Evolutionary conservation across 352 stramenopile species (phyloP).

Genomic region (Globisporangium nodosum): DNA sequence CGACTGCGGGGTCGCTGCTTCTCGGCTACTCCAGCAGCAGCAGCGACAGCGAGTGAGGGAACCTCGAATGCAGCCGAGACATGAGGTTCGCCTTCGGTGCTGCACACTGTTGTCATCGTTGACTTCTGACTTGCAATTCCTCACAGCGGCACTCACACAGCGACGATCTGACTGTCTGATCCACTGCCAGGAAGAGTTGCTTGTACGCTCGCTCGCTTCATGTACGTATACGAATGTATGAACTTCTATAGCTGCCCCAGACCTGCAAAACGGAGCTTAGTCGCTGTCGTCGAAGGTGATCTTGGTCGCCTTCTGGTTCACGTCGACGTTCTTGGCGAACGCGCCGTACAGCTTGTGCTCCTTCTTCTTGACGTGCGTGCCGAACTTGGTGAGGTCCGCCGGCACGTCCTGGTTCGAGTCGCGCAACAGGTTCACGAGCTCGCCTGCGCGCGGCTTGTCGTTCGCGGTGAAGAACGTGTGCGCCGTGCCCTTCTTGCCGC

Average conservation of each 20-base stretch:
- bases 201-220: background rate
- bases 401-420: constrained; percentile 93
- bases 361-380: constrained; percentile 99
- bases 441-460: constrained; percentile 95
- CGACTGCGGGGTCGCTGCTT: constrained; percentile 15
- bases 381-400: constrained; percentile 95
- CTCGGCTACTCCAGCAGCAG: constrained; percentile 60
- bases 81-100: background rate
- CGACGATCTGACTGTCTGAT: too few relatives aligned
- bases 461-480: constrained; percentile 98
- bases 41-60: constrained; percentile 11
- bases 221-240: background rate
- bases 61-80: too few relatives aligned
- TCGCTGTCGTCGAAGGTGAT: constrained; percentile 93
- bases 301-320: constrained; percentile 96
- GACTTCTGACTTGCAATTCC: too few relatives aligned
- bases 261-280: constrained; percentile 13
- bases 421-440: constrained; percentile 95
- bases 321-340: constrained; percentile 92
- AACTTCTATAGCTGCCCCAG: background rate
- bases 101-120: background rate
- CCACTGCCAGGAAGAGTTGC: too few relatives aligned
- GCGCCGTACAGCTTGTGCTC: constrained; percentile 99
- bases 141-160: too few relatives aligned
- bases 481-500: constrained; percentile 92